Percentiles rank a stretch among this genome's conserved stretches.
Conservation (phyloP, 805 yeast genomes). For the Wickerhamiella qilinensis region DNA sequence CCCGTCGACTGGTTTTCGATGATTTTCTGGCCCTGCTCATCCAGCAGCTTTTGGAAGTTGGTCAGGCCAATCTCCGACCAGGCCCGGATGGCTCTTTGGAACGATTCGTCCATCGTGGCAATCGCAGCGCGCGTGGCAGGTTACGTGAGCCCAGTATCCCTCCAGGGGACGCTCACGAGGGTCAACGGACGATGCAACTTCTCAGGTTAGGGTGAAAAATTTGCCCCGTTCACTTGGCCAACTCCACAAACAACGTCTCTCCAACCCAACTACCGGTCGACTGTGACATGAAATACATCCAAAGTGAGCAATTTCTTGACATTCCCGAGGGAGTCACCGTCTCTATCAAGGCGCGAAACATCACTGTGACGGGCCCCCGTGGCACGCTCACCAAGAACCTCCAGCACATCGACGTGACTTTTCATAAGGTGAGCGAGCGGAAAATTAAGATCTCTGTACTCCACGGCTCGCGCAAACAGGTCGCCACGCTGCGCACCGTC, state of each 20-base stretch:
- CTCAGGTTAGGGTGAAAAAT: too few species aligned
- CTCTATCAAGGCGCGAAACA: slow-evolving; percentile 75
- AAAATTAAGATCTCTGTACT: slow-evolving; percentile 81
- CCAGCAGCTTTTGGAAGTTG: slow-evolving; percentile 53
- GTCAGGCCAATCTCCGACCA: slow-evolving; percentile 69
- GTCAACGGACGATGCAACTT: too few species aligned
- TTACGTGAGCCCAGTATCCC: too few species aligned
- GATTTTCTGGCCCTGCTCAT: slow-evolving; percentile 55
- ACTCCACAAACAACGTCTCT: too few species aligned
- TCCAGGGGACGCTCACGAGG: too few species aligned
- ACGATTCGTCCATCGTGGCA: slow-evolving; percentile 25
- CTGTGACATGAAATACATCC: slow-evolving; percentile 79
- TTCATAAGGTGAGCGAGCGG: slow-evolving; percentile 53
- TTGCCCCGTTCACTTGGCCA: too few species aligned
- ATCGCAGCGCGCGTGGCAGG: too few species aligned
- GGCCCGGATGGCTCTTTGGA: slow-evolving; percentile 44
- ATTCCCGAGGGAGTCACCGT: slow-evolving; percentile 90
- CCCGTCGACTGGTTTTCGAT: slow-evolving; percentile 56
- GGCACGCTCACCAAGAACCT: slow-evolving; percentile 83
- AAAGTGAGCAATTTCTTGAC: slow-evolving; percentile 68
- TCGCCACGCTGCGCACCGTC: slow-evolving; percentile 98
- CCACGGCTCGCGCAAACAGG: slow-evolving; percentile 99
- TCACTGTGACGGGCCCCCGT: slow-evolving; percentile 95
- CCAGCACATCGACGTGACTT: slow-evolving; percentile 89
- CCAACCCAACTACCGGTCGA: too few species aligned